These are phyloP conservation scores for Pythium monospermum DNA, from an alignment of 352 stramenopile species.

Conservation along the genomic window DNA sequence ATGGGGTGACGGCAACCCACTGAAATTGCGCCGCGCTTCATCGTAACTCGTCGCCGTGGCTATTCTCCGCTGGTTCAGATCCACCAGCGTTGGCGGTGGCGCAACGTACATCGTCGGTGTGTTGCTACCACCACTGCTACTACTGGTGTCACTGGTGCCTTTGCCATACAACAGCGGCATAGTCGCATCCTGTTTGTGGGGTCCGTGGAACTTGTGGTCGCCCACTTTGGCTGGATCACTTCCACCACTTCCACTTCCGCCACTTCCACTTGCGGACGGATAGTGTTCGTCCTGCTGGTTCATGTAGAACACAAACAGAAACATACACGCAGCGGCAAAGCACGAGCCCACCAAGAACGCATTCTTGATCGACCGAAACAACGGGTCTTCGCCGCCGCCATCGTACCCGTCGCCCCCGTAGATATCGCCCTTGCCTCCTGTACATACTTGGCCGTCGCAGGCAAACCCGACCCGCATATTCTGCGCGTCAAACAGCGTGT, in stretches of 20 bases:
- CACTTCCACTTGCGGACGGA: neutral
- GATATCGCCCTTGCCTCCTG: constrained; percentile 62
- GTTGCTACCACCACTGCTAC: neutral
- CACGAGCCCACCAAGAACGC: constrained; percentile 66
- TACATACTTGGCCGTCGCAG: constrained; percentile 74
- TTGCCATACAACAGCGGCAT: constrained; percentile 50
- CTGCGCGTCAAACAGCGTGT: constrained; percentile 87
- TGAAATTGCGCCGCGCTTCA: constrained; percentile 47
- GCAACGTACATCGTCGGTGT: too few relatives aligned
- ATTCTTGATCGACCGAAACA: constrained; percentile 53
- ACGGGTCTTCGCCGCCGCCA: constrained; percentile 27
- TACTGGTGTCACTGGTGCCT: constrained; percentile 19
- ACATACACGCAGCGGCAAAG: constrained; percentile 67
- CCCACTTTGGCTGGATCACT: too few relatives aligned
- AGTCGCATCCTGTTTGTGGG: constrained; percentile 58
- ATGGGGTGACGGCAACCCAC: constrained; percentile 32
- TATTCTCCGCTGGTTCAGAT: constrained; percentile 11
- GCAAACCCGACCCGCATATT: constrained; percentile 87
- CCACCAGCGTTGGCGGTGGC: constrained; percentile 11
- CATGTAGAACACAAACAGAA: constrained; percentile 78
- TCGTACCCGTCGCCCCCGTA: constrained; percentile 44
- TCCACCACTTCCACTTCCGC: too few relatives aligned
- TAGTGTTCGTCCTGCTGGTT: constrained; percentile 63
- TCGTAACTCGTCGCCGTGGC: constrained; percentile 43
- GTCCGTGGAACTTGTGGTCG: too few relatives aligned